Evolutionary conservation across 441 rosid genomes (phyloP).

Genomic region (Croton setiger): DNA sequence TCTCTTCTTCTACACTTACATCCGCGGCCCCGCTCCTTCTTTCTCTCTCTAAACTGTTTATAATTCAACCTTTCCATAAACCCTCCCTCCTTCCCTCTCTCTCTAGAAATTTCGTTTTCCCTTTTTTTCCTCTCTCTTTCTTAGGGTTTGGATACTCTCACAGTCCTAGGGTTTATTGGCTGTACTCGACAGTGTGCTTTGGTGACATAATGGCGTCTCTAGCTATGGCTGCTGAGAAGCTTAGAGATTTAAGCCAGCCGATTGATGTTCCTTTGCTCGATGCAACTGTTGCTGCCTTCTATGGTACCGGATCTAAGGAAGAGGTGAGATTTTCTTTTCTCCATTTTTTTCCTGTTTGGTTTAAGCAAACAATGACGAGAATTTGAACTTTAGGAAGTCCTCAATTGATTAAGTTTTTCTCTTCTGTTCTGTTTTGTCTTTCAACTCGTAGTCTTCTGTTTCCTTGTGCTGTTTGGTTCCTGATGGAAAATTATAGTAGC

Average conservation of each 20-base stretch:
- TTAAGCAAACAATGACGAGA: constrained; percentile 4
- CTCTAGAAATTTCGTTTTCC: constrained; percentile 27
- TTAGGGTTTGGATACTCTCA: constrained; percentile 43
- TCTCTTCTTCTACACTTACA: constrained; percentile 16
- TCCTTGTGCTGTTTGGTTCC: not conserved
- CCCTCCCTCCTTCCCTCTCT: constrained; percentile 23
- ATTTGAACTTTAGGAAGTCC: not conserved
- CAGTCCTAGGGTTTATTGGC: constrained; percentile 36
- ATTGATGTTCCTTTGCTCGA: constrained; percentile 94
- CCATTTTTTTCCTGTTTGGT: constrained; percentile 3
- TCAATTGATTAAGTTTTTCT: not conserved
- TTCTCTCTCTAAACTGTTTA: constrained; percentile 7
- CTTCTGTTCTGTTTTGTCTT: not conserved
- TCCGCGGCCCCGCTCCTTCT: not conserved
- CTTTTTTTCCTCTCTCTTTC: constrained; percentile 26
- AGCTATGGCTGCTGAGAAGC: constrained; percentile 95
- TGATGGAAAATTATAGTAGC: not conserved
- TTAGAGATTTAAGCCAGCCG: constrained; percentile 92
- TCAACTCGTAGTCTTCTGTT: not conserved
- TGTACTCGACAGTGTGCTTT: not conserved
- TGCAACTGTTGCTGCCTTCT: constrained; percentile 98
- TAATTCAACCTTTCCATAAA: constrained; percentile 5
- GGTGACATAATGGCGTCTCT: constrained; percentile 27
- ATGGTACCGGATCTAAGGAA: constrained; percentile 99
- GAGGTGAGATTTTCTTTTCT: constrained; percentile 60